phyloP scores from a whole-genome alignment of 2,329 filamentous ascomycete species.

The Fusarium verticillioides region DNA sequence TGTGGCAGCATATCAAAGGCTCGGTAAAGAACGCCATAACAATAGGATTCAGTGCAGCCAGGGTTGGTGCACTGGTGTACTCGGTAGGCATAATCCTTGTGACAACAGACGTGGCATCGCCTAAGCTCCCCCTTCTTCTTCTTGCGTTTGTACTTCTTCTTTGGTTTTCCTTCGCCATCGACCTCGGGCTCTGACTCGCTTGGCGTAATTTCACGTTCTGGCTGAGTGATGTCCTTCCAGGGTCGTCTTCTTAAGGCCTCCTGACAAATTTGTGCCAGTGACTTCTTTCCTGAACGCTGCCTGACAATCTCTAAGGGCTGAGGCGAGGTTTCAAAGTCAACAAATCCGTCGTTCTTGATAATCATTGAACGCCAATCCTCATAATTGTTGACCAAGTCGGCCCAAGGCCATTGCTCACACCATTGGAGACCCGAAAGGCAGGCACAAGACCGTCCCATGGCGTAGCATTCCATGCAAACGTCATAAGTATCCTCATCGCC shows the following conservation, averaged over 20 bases:
- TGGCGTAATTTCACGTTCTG: conserved; percentile 59
- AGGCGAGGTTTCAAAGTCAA: conserved; percentile 73
- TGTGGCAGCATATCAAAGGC: conserved; percentile 93
- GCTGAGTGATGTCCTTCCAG: conserved; percentile 82
- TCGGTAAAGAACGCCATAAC: conserved; percentile 91
- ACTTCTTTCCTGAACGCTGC: conserved; percentile 75
- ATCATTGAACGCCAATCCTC: conserved; percentile 85
- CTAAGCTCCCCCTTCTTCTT: conserved; percentile 65
- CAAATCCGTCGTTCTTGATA: conserved; percentile 75
- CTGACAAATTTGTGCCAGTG: conserved; percentile 92
- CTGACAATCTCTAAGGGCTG: conserved; percentile 77
- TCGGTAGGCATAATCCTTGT: conserved; percentile 85
- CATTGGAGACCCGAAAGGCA: conserved; percentile 88
- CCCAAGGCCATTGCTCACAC: conserved; percentile 94
- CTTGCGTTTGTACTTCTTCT: conserved; percentile 68
- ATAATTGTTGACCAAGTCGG: conserved; percentile 79
- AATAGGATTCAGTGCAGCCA: conserved; percentile 81
- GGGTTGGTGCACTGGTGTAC: conserved; percentile 79
- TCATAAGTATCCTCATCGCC: conserved; percentile 89
- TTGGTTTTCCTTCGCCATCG: conserved; percentile 70
- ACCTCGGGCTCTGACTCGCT: conserved; percentile 68
- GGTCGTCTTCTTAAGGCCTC: conserved; percentile 83
- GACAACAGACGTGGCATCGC: conserved; percentile 84
- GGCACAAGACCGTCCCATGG: conserved; percentile 93
- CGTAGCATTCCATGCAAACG: conserved; percentile 97